Base-by-base conservation (phyloP, 306 rosid species). In the Malus asiatica region DNA sequence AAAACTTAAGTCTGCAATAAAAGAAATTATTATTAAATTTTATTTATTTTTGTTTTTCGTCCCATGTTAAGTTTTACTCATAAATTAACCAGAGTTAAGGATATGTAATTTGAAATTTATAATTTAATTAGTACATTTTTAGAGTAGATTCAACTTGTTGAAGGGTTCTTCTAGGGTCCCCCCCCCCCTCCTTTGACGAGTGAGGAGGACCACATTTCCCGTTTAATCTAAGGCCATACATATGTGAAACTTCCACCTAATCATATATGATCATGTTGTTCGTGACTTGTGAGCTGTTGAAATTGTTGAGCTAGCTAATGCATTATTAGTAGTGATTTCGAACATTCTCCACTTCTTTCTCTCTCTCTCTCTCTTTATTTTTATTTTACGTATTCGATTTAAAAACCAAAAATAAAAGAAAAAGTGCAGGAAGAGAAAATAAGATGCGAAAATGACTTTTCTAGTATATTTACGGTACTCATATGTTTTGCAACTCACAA, bases 181-280 rank as follows among this genome's bases (percentile, higher is more conserved):
- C 40, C 64, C 19, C 29, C 29, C 29, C 29, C 11, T 15, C 59
- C 38, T 2, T 64, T 8, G 68, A 64, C 20, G 11, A 62, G 20
- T 6, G 66, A 62, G 66, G 62, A 71, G 81, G 81, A 70, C 76
- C 76, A 70, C 81, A 60, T 71, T 35, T 59, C 48, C 20, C 25
- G 18, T 33, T 70, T 65, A 46, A 27, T 15, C 55, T 8, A 53
- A 53, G 63, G 44, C 35, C 51, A 10, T 51, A 71, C 53, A 48
- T 71, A 72, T 19, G 51, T 71, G 81, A 71, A 71, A 64, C 67
- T 63, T 63, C 55, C 77, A 62, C 71, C 61, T 35, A 71, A 29
- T 46, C 66, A 51, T 76, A 51, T 76, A 46, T 74, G 48, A 38
- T 46, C 76, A 38, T 70, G 64, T 61, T 40, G 65, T 44, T 51